A percentile compares a stretch with the other conserved stretches of the same genome.
Conservation (phyloP, 805 yeast genomes). For the Candida schatavii region DNA sequence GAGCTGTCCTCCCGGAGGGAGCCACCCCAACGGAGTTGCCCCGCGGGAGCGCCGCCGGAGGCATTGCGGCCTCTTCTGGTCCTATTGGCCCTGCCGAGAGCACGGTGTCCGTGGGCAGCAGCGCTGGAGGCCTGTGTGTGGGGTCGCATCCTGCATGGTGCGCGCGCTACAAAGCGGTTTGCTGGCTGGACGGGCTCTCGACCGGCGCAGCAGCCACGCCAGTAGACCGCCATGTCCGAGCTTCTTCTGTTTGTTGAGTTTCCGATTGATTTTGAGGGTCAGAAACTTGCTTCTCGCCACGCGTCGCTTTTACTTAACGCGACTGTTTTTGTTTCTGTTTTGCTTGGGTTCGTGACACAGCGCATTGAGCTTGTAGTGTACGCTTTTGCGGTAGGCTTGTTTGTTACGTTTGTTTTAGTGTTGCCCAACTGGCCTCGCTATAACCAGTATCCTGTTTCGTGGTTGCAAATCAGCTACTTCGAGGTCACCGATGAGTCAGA, state of each 20-base stretch:
- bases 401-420: slow-evolving; percentile 29
- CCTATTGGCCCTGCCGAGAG: too few species aligned
- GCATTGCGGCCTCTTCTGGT: too few species aligned
- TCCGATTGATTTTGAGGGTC: slow-evolving; percentile 55
- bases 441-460: slow-evolving; percentile 46
- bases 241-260: slow-evolving; percentile 23
- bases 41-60: too few species aligned
- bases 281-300: slow-evolving; percentile 38
- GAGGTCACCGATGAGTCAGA: slow-evolving; percentile 9
- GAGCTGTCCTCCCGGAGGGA: too few species aligned
- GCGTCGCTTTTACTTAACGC: slow-evolving; percentile 10
- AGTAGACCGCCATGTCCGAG: slow-evolving; percentile 9
- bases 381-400: slow-evolving; percentile 33
- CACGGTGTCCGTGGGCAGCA: too few species aligned
- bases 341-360: slow-evolving; percentile 48
- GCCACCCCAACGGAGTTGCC: too few species aligned
- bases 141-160: too few species aligned
- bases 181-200: too few species aligned
- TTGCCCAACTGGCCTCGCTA: slow-evolving; percentile 62
- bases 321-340: slow-evolving; percentile 27
- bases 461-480: slow-evolving; percentile 39
- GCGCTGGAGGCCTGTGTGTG: too few species aligned
- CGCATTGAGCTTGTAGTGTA: slow-evolving; percentile 39
- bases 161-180: too few species aligned
- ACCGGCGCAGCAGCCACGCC: too few species aligned